Evolutionary conservation across 192 early-diverging fungal genomes (phyloP).

Genomic region (Bifiguratus adelaidae): DNA sequence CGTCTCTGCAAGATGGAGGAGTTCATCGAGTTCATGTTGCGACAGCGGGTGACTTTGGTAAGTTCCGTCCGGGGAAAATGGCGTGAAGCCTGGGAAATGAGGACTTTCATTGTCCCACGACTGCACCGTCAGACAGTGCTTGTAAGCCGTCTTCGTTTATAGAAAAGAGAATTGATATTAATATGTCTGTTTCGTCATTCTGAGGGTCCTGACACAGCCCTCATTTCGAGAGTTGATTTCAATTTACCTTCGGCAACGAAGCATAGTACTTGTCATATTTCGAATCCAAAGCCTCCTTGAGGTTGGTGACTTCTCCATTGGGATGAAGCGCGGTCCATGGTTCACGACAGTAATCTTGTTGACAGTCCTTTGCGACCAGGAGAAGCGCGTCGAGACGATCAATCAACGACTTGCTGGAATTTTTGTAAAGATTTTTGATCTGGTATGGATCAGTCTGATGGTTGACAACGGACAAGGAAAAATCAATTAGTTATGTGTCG

Average conservation of each 20-base stretch:
- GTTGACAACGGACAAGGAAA: not conserved
- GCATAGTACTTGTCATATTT: conserved; percentile 39
- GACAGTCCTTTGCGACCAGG: conserved; percentile 34
- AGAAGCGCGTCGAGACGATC: conserved; percentile 47
- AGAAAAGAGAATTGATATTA: too few species aligned
- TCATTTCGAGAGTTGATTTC: too few species aligned
- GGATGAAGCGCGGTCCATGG: conserved; percentile 44
- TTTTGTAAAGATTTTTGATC: conserved; percentile 37
- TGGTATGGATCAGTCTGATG: conserved; percentile 41
- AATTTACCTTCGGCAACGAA: conserved; percentile 23
- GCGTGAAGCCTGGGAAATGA: too few species aligned
- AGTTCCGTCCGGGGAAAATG: too few species aligned
- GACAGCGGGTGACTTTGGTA: too few species aligned
- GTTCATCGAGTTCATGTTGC: too few species aligned
- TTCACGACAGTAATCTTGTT: conserved; percentile 36
- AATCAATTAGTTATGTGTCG: not conserved
- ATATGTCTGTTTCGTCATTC: too few species aligned
- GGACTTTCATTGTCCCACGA: too few species aligned
- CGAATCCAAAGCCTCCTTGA: conserved; percentile 31
- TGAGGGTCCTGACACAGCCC: too few species aligned
- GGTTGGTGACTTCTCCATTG: conserved; percentile 15
- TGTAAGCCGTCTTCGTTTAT: too few species aligned
- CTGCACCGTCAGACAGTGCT: too few species aligned
- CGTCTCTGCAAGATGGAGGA: too few species aligned
- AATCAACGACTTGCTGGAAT: conserved; percentile 15